Base-by-base conservation (phyloP, 2,329 filamentous ascomycete species). In the Thelonectria rubi region DNA sequence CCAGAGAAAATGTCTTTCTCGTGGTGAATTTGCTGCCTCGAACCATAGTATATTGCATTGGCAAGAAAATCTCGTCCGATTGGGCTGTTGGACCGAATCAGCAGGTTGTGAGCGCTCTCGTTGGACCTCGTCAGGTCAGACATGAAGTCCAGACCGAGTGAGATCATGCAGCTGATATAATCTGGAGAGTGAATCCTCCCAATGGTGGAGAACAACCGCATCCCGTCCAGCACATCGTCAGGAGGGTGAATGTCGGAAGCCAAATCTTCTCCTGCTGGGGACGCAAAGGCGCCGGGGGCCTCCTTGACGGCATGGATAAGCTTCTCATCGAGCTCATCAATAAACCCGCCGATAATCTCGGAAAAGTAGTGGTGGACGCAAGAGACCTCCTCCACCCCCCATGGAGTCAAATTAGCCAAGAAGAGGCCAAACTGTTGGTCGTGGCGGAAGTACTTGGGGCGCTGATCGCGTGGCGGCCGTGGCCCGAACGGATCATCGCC, bases 61-160 rank as follows among this genome's bases (percentile, higher is more conserved):
- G 21, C n/a, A 0, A 57, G 26, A 14, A 57, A 57, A 18, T 50
- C 34, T 3, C 24, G 54, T 3, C 3, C 5, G 12, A 57, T n/a
- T 37, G 34, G 46, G 43, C 45, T 37, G 17, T 50, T 50, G 43
- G 54, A 21, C 11, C 15, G 46, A 7, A 57, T 45, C 54, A 57
- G 3, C 4, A 24, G 7, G 21, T 24, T 18, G n/a, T 57, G 32
- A 2, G n/a, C 3, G 14, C 54, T 34, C 10, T 50, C 5, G 37
- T 50, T 4, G 14, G 30, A 21, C n/a, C 7, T 18, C 3, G n/a
- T n/a, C 6, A 51, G 30, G 17, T 6, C 14, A n/a, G 45, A 37
- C 24, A 57, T 50, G 17, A 50, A 50, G 26, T 57, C 54, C 10
- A 57, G 46, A 34, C 46, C 46, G n/a, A n/a, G n/a, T 20, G 34